Conservation (phyloP, 1,284 basidiomycete genomes). For the Fomes fomentarius region DNA sequence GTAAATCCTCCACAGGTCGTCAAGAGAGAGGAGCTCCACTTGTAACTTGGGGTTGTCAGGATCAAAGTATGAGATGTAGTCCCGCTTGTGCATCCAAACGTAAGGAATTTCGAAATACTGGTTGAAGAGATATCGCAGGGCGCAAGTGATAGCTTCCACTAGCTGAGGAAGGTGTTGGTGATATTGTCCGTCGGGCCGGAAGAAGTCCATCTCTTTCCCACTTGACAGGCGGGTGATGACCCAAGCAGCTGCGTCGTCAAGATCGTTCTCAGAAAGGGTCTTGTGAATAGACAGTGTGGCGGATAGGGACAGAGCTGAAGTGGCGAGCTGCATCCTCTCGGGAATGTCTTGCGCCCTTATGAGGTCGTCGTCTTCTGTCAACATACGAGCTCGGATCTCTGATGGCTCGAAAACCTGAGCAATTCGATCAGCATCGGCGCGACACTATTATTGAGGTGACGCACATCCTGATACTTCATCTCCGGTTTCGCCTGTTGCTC, state of each 20-base stretch:
- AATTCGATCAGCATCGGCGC: slow-evolving; percentile 3
- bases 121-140: slow-evolving; percentile 85
- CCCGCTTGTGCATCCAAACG: slow-evolving; percentile 92
- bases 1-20: slow-evolving; percentile 90
- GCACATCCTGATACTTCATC: slow-evolving; percentile 88
- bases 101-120: slow-evolving; percentile 94
- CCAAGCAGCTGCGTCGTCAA: slow-evolving; percentile 88
- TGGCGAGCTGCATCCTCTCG: slow-evolving; percentile 94
- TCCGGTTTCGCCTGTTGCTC: slow-evolving; percentile 70
- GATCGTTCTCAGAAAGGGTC: slow-evolving; percentile 67
- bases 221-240: slow-evolving; percentile 84
- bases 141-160: slow-evolving; percentile 79
- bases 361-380: slow-evolving; percentile 95
- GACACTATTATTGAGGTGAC: slow-evolving; percentile 30
- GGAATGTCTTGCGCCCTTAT: slow-evolving; percentile 92
- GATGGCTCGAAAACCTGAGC: slow-evolving; percentile 95
- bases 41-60: slow-evolving; percentile 54
- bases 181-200: slow-evolving; percentile 61
- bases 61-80: slow-evolving; percentile 85
- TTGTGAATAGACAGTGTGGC: slow-evolving; percentile 72
- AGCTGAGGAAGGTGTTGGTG: slow-evolving; percentile 69
- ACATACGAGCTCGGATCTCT: slow-evolving; percentile 88
- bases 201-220: slow-evolving; percentile 78
- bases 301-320: slow-evolving; percentile 78
- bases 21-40: slow-evolving; percentile 71